phyloP scores from a whole-genome alignment of 176 grass and related monocot genomes.

The Phragmites australis region DNA sequence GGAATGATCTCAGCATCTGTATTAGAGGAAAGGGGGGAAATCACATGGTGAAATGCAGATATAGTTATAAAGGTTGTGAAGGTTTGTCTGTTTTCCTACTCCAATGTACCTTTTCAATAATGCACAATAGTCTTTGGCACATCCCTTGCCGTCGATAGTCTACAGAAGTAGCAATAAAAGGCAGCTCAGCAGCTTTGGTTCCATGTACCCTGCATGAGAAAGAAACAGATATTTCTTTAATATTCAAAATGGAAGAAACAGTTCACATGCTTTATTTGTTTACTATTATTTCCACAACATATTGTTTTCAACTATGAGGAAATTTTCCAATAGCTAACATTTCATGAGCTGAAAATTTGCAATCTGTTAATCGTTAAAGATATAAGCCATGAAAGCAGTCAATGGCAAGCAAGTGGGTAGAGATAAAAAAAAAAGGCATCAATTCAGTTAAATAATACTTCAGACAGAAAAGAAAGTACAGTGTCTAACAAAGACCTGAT shows the following conservation, averaged over 20 bases:
- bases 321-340: background rate
- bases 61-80: constrained; percentile 19
- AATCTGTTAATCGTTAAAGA: constrained; percentile 2
- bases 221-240: background rate
- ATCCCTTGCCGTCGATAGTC: constrained; percentile 89
- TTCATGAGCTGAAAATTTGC: constrained; percentile 13
- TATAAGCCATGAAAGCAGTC: background rate
- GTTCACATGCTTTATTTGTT: background rate
- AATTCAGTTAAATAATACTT: constrained; percentile 18
- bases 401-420: background rate
- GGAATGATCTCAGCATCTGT: constrained; percentile 86
- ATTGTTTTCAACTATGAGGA: background rate
- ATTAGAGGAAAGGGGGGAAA: constrained; percentile 29
- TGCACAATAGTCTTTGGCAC: constrained; percentile 71
- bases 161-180: constrained; percentile 75
- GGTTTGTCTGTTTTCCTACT: constrained; percentile 19
- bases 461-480: background rate
- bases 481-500: background rate
- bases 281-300: background rate
- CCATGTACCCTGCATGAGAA: constrained; percentile 74
- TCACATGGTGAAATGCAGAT: constrained; percentile 32
- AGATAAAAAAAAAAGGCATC: background rate
- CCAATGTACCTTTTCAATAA: constrained; percentile 71
- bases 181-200: constrained; percentile 78
- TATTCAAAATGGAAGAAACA: constrained; percentile 8